phyloP scores from a whole-genome alignment of 2,329 filamentous ascomycete species.

The Aspergillus bombycis region DNA sequence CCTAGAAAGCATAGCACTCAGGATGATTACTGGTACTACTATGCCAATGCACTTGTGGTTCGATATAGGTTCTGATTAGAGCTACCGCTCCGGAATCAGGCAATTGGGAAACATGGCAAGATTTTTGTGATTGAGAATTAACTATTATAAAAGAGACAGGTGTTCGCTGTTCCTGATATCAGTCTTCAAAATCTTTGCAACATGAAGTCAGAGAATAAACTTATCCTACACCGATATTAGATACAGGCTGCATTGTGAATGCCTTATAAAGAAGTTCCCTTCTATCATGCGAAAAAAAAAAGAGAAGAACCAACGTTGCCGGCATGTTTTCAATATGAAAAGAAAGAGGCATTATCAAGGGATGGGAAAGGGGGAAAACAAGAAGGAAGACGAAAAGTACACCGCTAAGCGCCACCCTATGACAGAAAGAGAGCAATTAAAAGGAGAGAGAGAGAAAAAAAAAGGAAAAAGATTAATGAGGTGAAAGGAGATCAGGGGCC shows the following conservation, averaged over 20 bases:
- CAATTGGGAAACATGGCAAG: background rate
- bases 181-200: background rate
- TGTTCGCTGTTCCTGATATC: background rate
- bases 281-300: constrained; percentile 19
- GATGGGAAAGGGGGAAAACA: background rate
- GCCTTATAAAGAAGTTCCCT: constrained; percentile 2
- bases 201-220: constrained; percentile 1
- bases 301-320: background rate
- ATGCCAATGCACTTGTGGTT: background rate
- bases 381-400: constrained; percentile 1
- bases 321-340: background rate
- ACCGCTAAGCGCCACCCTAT: constrained; percentile 12
- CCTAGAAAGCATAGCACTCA: background rate
- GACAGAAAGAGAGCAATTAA: background rate
- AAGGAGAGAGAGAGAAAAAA: constrained; percentile 6
- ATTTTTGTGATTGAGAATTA: background rate
- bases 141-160: constrained; percentile 4
- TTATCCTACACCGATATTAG: constrained; percentile 10
- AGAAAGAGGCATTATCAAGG: background rate
- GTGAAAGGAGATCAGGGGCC: background rate
- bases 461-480: background rate
- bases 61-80: background rate
- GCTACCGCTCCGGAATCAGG: background rate
- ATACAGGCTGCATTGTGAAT: constrained; percentile 6
- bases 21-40: background rate